Base-by-base conservation (phyloP, 2,329 filamentous ascomycete genomes). In the Magnaporthales sp. region DNA sequence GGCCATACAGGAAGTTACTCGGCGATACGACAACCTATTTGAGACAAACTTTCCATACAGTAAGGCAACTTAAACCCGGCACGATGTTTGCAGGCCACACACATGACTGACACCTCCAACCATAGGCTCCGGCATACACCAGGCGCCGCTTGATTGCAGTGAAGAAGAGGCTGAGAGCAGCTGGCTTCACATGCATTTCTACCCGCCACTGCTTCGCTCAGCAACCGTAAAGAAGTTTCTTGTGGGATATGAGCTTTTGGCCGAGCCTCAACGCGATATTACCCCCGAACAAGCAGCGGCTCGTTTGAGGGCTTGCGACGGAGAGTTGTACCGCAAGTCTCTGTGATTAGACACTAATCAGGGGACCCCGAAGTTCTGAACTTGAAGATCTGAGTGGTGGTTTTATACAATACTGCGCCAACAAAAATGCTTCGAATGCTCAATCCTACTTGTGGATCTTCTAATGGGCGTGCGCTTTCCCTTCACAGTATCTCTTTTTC, bases 131-230 rank as follows among this genome's bases (percentile, higher is more conserved):
- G 95, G 95, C 58, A 88, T 99, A 67, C 95, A 99, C 76, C 95
- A 99, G 80, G 94, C 95, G 22, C 95, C 95, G 2, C 83, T 99
- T 7, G 86, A 90, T 29, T 93, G 92, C 26, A 90, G 86, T 0
- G 84, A 87, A 1, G 92, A 96, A 69, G 94, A 98, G 77, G 86
- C 94, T 66, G 91, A 97, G 72, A 88, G 88, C 68, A 92, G 91
- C 71, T 94, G 96, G 78, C 88, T 99, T 75, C 95, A 99, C 77
- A 89, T 99, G 81, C 95, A 99, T 80, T 99, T 99, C 78, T 98
- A 97, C 77, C 95, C 95, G 58, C 95, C 95, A 13, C 83, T 99
- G 62, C 83, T 99, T 70, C 88, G 95, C 67, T 97, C 93, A 62
- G 93, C 95, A 2, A 97, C 93, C 0, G 93, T 99, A 62, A 89